Evolutionary conservation across 2,329 filamentous ascomycete genomes (phyloP).

Genomic region (Xylariaceae sp.): DNA sequence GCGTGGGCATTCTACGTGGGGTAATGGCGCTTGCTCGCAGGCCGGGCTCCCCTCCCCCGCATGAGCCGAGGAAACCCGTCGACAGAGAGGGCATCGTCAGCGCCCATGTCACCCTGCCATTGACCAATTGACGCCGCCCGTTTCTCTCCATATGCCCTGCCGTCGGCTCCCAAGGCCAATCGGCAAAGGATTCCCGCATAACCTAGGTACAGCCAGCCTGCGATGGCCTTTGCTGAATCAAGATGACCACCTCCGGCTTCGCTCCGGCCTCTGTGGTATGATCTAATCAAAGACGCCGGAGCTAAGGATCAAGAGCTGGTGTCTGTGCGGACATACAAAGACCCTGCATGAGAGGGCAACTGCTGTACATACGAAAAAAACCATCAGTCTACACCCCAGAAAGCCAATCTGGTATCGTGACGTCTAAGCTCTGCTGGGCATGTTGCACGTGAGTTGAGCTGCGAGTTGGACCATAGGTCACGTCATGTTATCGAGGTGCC

Average conservation of each 20-base stretch:
- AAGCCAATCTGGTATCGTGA: too few species aligned
- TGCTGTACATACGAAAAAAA: too few species aligned
- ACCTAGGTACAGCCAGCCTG: not conserved
- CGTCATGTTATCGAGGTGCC: too few species aligned
- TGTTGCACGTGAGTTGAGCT: too few species aligned
- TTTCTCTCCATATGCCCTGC: conserved; percentile 9
- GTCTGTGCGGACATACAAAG: too few species aligned
- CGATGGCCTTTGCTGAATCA: not conserved
- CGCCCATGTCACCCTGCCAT: conserved; percentile 6
- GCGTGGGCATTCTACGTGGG: conserved; percentile 3
- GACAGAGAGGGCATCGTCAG: not conserved
- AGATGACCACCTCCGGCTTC: not conserved
- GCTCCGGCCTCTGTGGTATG: not conserved
- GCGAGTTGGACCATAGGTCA: too few species aligned
- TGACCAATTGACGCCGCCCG: conserved; percentile 14
- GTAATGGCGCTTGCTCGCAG: conserved; percentile 9
- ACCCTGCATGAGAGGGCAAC: too few species aligned
- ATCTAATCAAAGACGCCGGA: too few species aligned
- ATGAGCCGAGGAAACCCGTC: conserved; percentile 34
- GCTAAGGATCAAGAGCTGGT: too few species aligned
- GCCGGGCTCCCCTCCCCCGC: conserved; percentile 23
- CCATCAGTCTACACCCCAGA: too few species aligned
- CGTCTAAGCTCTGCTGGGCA: too few species aligned
- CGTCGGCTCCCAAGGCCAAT: not conserved
- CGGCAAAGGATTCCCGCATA: conserved; percentile 1